These are phyloP conservation scores for Globisporangium heterothallicum DNA, from an alignment of 352 stramenopile genomes.

Conservation along the genomic window DNA sequence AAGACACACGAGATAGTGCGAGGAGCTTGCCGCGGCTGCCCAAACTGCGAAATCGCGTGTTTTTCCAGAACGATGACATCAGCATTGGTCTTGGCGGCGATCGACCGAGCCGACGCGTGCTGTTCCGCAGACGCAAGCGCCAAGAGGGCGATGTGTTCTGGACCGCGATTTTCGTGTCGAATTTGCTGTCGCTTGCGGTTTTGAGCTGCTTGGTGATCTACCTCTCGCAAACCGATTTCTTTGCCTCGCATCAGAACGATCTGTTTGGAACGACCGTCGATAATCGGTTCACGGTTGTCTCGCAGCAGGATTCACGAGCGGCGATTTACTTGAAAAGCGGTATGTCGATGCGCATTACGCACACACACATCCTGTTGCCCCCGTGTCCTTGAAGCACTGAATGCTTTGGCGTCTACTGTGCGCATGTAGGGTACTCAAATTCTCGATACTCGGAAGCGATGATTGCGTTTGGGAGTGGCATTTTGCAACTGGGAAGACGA, in stretches of 20 bases:
- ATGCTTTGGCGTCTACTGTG: neutral
- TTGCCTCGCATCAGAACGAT: slow-evolving; percentile 72
- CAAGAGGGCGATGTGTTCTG: slow-evolving; percentile 62
- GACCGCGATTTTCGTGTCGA: slow-evolving; percentile 63
- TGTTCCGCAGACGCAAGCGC: slow-evolving; percentile 45
- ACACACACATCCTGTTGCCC: too few species aligned
- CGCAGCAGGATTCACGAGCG: slow-evolving; percentile 45
- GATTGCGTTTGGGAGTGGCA: slow-evolving; percentile 58
- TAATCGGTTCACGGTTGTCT: slow-evolving; percentile 76
- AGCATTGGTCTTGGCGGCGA: slow-evolving; percentile 28
- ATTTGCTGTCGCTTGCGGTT: slow-evolving; percentile 60
- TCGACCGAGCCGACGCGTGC: slow-evolving; percentile 43
- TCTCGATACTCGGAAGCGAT: slow-evolving; percentile 64
- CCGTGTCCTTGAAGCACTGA: slow-evolving; percentile 4
- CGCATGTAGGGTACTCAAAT: slow-evolving; percentile 55
- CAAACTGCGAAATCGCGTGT: slow-evolving; percentile 33
- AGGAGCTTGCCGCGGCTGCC: slow-evolving; percentile 26
- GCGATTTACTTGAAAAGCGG: slow-evolving; percentile 81
- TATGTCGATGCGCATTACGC: slow-evolving; percentile 19
- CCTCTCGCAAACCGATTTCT: slow-evolving; percentile 78
- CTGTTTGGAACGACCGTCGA: slow-evolving; percentile 80
- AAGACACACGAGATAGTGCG: slow-evolving; percentile 5
- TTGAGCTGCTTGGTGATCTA: slow-evolving; percentile 60
- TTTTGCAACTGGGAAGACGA: slow-evolving; percentile 55
- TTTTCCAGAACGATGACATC: slow-evolving; percentile 43